Evolutionary conservation across 129 eudicot species (phyloP), one percentile per base, ranked within the genome.

Genomic region (Flaveria ramosissima): DNA sequence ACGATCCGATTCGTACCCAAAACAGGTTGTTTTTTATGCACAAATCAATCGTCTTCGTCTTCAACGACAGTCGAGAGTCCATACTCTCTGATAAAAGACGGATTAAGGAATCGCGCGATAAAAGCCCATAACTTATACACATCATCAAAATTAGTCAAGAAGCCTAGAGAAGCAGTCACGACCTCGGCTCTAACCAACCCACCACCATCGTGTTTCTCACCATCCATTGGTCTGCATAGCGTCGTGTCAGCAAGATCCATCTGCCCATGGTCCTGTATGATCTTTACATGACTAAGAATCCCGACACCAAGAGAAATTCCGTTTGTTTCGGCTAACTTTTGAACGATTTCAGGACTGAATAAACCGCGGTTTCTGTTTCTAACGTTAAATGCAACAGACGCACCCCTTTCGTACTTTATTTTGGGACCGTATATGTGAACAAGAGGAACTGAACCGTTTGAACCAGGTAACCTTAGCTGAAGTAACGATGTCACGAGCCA

Each of bases 301-400:
- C 91, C 95, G 52, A 89, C 78, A 27, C 95, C 91, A 9, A 89
- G 85, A 21, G 88, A 86, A 32, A 89, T 84, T 50, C 91, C 95
- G n/a, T 84, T 77, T 32, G 76, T 72, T 75, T 89, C 95, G 0
- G 91, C 95, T 76, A 86, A 61, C 30, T 83, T 89, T 61, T 89
- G 95, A 65, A 89, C 91, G 0, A 80, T 55, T 68, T 86, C 91
- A 1, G 95, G 95, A 65, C 83, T 85, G 72, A 83, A 75, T 23
- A 89, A 32, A 11, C 89, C 89, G 11, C 67, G 74, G 43, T 77
- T 86, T 69, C 78, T 76, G 83, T 80, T 81, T 74, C 95, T 85
- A 23, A 89, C 81, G 56, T 89, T 89, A 66, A 89, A 87, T 1
- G 91, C 91, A 64, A 84, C 85, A 0, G 89, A 73, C 7, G 92